These are phyloP conservation scores for Metschnikowia drakensbergensis DNA, from an alignment of 805 yeast species.

Conservation along the genomic window DNA sequence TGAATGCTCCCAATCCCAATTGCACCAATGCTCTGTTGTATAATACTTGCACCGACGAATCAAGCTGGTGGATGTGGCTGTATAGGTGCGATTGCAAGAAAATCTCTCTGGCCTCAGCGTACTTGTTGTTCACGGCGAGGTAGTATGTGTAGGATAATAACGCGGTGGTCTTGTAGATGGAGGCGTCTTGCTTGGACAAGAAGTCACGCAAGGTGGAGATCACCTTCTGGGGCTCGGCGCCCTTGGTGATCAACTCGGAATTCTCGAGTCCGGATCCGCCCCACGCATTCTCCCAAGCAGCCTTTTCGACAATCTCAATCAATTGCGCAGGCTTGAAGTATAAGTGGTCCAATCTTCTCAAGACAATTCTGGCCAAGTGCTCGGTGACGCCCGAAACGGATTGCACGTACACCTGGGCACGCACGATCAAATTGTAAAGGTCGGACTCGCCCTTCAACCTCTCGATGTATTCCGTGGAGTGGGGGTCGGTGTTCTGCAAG, in stretches of 20 bases:
- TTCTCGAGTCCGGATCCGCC: constrained; percentile 23
- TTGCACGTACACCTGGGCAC: constrained; percentile 86
- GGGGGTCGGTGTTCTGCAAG: constrained; percentile 87
- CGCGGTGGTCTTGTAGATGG: constrained; percentile 75
- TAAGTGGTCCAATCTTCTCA: constrained; percentile 85
- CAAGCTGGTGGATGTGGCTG: constrained; percentile 77
- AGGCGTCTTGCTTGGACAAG: constrained; percentile 63
- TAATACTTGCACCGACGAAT: constrained; percentile 80
- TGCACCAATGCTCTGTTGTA: constrained; percentile 96
- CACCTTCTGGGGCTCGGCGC: constrained; percentile 41
- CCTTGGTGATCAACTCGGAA: constrained; percentile 28
- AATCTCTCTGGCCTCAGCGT: constrained; percentile 82
- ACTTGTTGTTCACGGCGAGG: constrained; percentile 84
- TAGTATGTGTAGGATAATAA: constrained; percentile 83
- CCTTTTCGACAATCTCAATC: constrained; percentile 61
- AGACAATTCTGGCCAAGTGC: constrained; percentile 67
- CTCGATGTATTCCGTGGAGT: constrained; percentile 87
- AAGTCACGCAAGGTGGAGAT: constrained; percentile 62
- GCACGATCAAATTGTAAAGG: constrained; percentile 71
- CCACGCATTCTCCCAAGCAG: constrained; percentile 63
- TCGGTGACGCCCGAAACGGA: constrained; percentile 49
- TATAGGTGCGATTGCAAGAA: constrained; percentile 83
- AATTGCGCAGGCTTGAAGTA: constrained; percentile 86
- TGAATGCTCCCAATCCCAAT: constrained; percentile 93
- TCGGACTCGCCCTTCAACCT: constrained; percentile 83